Evolutionary conservation across 2,329 filamentous ascomycete genomes (phyloP).

Genomic region (Verticillium zaregamsianum): DNA sequence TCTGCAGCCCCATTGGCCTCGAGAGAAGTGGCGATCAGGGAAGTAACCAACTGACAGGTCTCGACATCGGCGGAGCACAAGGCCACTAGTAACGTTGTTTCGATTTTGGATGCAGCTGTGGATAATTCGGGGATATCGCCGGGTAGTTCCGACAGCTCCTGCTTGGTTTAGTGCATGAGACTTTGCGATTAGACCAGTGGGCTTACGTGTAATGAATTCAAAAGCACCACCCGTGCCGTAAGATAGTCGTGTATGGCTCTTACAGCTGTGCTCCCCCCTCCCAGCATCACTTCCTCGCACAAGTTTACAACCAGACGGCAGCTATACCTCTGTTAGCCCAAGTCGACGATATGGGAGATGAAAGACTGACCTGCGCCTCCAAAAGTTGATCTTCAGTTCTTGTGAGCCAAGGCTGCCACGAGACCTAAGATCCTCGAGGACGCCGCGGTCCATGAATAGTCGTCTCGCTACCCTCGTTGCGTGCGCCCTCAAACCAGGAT

Average conservation of each 20-base stretch:
- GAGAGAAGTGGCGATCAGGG: slow-evolving; percentile 57
- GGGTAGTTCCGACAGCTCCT: slow-evolving; percentile 52
- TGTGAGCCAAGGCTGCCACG: slow-evolving; percentile 31
- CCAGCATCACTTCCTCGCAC: slow-evolving; percentile 42
- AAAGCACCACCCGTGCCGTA: slow-evolving; percentile 47
- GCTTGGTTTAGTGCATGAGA: neutral
- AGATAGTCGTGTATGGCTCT: slow-evolving; percentile 51
- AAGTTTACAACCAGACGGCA: slow-evolving; percentile 41
- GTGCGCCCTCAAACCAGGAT: slow-evolving; percentile 43
- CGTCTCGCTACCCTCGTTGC: slow-evolving; percentile 43
- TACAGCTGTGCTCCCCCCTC: slow-evolving; percentile 38
- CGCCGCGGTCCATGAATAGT: slow-evolving; percentile 36
- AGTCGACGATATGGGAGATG: neutral
- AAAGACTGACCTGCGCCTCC: slow-evolving; percentile 46
- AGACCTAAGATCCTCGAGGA: slow-evolving; percentile 30
- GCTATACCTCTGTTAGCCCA: slow-evolving; percentile 18
- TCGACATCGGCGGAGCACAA: slow-evolving; percentile 64
- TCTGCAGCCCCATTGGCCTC: slow-evolving; percentile 56
- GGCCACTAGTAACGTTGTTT: slow-evolving; percentile 59
- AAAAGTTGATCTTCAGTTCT: slow-evolving; percentile 41
- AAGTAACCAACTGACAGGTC: slow-evolving; percentile 60
- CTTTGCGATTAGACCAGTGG: neutral
- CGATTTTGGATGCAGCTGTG: slow-evolving; percentile 49
- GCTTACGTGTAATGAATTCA: slow-evolving; percentile 46
- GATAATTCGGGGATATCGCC: slow-evolving; percentile 52